These are phyloP conservation scores for Tetrapisispora arboricola DNA, from an alignment of 805 yeast species.

Conservation along the genomic window DNA sequence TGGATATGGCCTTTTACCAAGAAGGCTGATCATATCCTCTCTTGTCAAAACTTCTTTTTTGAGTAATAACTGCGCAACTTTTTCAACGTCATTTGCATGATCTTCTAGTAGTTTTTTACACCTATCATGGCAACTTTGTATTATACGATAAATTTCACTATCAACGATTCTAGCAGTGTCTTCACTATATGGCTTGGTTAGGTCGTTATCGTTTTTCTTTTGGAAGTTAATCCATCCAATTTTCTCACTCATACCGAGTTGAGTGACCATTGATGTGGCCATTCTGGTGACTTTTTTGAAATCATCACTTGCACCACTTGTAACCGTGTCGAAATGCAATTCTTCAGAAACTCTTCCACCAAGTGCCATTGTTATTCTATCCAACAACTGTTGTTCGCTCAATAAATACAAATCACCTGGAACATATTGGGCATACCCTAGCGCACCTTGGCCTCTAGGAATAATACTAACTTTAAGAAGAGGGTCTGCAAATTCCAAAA, in stretches of 20 bases:
- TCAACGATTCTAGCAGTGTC: slow-evolving; percentile 75
- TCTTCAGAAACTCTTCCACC: slow-evolving; percentile 94
- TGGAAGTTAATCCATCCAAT: slow-evolving; percentile 47
- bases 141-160: slow-evolving; percentile 68
- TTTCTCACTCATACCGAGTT: slow-evolving; percentile 77
- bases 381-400: slow-evolving; percentile 62
- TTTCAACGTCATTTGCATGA: slow-evolving; percentile 61
- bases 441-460: slow-evolving; percentile 89
- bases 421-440: slow-evolving; percentile 92
- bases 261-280: slow-evolving; percentile 84
- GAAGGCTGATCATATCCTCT: slow-evolving; percentile 80
- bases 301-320: slow-evolving; percentile 89
- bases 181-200: slow-evolving; percentile 84
- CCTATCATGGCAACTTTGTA: slow-evolving; percentile 59
- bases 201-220: slow-evolving; percentile 42
- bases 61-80: slow-evolving; percentile 79
- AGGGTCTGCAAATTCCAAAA: slow-evolving; percentile 78
- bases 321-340: slow-evolving; percentile 73
- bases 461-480: slow-evolving; percentile 85
- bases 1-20: slow-evolving; percentile 88
- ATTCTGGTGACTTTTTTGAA: slow-evolving; percentile 83
- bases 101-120: slow-evolving; percentile 60
- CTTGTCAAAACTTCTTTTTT: slow-evolving; percentile 85
- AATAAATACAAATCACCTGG: slow-evolving; percentile 82
- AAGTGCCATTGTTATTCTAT: slow-evolving; percentile 86